phyloP scores from a whole-genome alignment of 2,329 filamentous ascomycete genomes.

The Calonectria pseudoreteaudii region DNA sequence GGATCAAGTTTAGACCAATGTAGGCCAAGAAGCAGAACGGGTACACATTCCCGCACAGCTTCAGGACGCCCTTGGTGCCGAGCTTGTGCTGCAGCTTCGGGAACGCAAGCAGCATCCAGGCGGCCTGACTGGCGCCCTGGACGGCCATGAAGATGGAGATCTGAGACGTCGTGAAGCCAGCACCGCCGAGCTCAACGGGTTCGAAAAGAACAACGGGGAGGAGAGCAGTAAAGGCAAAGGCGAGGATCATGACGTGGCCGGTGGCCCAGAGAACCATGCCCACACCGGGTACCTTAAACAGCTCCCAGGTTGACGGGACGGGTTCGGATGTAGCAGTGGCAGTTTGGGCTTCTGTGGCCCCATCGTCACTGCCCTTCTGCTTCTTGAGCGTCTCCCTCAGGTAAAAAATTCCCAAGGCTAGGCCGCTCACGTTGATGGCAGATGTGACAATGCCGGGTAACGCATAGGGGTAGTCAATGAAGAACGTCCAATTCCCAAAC shows the following conservation, averaged over 20 bases:
- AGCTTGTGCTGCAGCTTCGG: slow-evolving; percentile 73
- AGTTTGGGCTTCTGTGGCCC: not conserved
- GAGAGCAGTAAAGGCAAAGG: slow-evolving; percentile 78
- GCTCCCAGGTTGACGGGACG: slow-evolving; percentile 44
- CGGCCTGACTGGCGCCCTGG: slow-evolving; percentile 73
- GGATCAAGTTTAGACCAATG: slow-evolving; percentile 65
- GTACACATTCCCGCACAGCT: slow-evolving; percentile 65
- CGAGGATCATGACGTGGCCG: slow-evolving; percentile 75
- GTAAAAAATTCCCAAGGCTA: slow-evolving; percentile 63
- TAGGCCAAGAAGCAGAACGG: slow-evolving; percentile 72
- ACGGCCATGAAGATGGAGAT: slow-evolving; percentile 76
- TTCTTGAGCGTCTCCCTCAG: slow-evolving; percentile 71
- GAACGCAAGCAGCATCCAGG: slow-evolving; percentile 79
- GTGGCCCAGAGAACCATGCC: slow-evolving; percentile 74
- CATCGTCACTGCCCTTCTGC: slow-evolving; percentile 16
- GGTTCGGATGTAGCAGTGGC: not conserved
- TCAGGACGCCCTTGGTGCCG: slow-evolving; percentile 75
- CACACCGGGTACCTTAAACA: slow-evolving; percentile 74
- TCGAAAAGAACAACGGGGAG: slow-evolving; percentile 78
- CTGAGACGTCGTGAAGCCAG: slow-evolving; percentile 69
- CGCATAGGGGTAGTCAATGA: slow-evolving; percentile 65
- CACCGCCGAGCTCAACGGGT: slow-evolving; percentile 70
- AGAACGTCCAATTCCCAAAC: slow-evolving; percentile 60
- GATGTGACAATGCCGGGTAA: slow-evolving; percentile 66
- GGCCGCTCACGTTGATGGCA: slow-evolving; percentile 65